phyloP scores from a whole-genome alignment of 2,329 filamentous ascomycete genomes.

The Aspergillus pseudoterreus region DNA sequence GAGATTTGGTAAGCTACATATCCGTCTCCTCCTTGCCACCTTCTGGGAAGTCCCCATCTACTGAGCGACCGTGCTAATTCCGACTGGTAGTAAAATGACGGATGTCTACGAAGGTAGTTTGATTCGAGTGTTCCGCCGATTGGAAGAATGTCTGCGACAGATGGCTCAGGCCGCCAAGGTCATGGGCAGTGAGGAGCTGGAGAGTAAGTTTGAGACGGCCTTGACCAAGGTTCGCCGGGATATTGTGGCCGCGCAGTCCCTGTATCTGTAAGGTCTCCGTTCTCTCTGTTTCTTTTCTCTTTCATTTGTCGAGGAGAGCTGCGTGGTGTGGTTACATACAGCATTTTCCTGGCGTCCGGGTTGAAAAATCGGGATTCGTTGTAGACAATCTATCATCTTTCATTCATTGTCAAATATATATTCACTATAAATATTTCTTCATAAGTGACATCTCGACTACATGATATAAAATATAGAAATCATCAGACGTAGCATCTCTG shows the following conservation, averaged over 20 bases:
- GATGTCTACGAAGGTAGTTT: conserved; percentile 96
- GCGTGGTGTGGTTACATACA: conserved; percentile 1
- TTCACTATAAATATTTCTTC: neutral
- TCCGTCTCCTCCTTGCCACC: conserved; percentile 2
- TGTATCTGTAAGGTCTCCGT: conserved; percentile 68
- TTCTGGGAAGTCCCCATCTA: conserved; percentile 5
- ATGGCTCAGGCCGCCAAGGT: conserved; percentile 95
- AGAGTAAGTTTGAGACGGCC: conserved; percentile 85
- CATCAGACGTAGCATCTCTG: neutral
- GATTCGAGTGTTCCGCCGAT: conserved; percentile 89
- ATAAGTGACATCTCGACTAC: neutral
- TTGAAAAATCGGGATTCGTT: conserved; percentile 3
- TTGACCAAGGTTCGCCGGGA: conserved; percentile 84
- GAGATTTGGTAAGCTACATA: conserved; percentile 78
- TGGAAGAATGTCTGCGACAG: conserved; percentile 91
- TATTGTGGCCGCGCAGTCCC: conserved; percentile 88
- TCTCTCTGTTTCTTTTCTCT: conserved; percentile 5
- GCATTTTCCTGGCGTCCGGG: conserved; percentile 19
- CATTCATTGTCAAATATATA: neutral
- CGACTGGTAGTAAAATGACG: conserved; percentile 82
- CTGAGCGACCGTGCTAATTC: conserved; percentile 3
- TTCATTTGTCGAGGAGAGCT: conserved; percentile 5
- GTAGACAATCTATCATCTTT: neutral
- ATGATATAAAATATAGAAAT: neutral
- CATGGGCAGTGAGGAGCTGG: conserved; percentile 94